Evolutionary conservation across 164 flowering plant genomes (phyloP).

Genomic region (Annona squamosa): DNA sequence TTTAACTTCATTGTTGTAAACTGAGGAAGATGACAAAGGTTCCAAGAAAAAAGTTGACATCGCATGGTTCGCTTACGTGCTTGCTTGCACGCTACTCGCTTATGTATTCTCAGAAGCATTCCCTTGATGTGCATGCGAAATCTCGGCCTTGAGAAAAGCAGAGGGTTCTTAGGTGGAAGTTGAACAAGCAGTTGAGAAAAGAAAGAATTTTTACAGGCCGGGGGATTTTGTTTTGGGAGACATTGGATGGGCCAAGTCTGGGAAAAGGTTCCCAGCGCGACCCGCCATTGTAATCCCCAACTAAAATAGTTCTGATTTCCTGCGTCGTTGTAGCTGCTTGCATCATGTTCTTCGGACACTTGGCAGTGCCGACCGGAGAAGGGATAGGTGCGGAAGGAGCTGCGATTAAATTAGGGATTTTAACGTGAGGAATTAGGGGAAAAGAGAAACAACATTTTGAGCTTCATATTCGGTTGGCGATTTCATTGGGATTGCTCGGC

Average conservation of each 20-base stretch:
- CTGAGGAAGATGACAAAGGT: not conserved
- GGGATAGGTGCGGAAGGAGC: too few relatives aligned
- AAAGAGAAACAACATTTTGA: too few relatives aligned
- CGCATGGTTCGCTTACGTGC: slow-evolving; percentile 16
- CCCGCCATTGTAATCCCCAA: slow-evolving; percentile 95
- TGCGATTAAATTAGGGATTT: too few relatives aligned
- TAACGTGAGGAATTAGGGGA: too few relatives aligned
- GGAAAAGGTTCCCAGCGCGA: slow-evolving; percentile 77
- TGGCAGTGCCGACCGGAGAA: too few relatives aligned
- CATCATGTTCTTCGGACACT: slow-evolving; percentile 92
- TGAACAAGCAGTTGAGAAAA: slow-evolving; percentile 20
- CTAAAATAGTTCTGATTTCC: slow-evolving; percentile 59
- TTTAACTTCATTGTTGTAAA: slow-evolving; percentile 26
- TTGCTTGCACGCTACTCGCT: slow-evolving; percentile 11
- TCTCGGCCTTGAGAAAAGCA: slow-evolving; percentile 13
- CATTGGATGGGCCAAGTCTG: slow-evolving; percentile 88
- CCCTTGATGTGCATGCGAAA: slow-evolving; percentile 24
- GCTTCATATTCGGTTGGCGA: too few relatives aligned
- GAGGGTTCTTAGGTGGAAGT: slow-evolving; percentile 2
- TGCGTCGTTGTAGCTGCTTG: slow-evolving; percentile 71
- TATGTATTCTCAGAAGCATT: slow-evolving; percentile 28
- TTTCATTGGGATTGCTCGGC: too few relatives aligned
- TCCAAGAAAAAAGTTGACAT: slow-evolving; percentile 36
- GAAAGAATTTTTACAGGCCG: slow-evolving; percentile 36
- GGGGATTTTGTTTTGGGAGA: slow-evolving; percentile 72